Percentiles rank a stretch among this genome's conserved stretches.
Evolutionary conservation across 495 filamentous ascomycete genomes (phyloP).

Genomic region (Xylaria telfairii): DNA sequence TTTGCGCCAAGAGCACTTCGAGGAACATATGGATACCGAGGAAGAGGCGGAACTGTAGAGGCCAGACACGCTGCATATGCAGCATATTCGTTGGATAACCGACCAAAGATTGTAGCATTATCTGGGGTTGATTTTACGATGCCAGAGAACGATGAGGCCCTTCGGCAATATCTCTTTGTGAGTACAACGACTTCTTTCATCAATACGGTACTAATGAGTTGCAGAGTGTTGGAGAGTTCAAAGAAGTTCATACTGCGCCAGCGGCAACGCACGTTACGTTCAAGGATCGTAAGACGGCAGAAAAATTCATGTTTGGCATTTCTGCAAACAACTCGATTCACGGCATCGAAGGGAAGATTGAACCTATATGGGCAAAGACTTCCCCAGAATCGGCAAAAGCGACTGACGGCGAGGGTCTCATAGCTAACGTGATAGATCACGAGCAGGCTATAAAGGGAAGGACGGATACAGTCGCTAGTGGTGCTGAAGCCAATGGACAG

Average conservation of each 20-base stretch:
- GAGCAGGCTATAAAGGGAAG: conserved; percentile 27
- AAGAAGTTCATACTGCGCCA: conserved; percentile 72
- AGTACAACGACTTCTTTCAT: conserved; percentile 39
- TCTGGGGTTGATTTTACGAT: conserved; percentile 70
- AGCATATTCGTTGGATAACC: conserved; percentile 83
- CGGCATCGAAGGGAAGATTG: conserved; percentile 72
- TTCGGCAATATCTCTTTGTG: conserved; percentile 87
- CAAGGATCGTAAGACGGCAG: conserved; percentile 87
- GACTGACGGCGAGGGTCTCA: conserved; percentile 22
- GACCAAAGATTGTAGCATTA: conserved; percentile 78
- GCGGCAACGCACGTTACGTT: conserved; percentile 73
- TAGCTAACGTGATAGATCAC: conserved; percentile 22
- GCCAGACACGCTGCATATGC: conserved; percentile 58
- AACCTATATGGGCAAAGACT: conserved; percentile 72
- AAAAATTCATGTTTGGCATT: conserved; percentile 76
- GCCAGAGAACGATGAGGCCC: conserved; percentile 76
- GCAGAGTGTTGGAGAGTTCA: conserved; percentile 83
- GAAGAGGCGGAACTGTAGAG: conserved; percentile 58
- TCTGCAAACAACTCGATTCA: conserved; percentile 66
- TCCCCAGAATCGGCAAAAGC: conserved; percentile 24
- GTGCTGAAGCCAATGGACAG: conserved; percentile 9
- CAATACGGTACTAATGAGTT: conserved; percentile 30
- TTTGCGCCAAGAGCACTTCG: conserved; percentile 53
- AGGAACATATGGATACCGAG: conserved; percentile 62
- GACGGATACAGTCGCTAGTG: conserved; percentile 5